Evolutionary conservation across 192 early-diverging fungal genomes (phyloP).

Genomic region (Backusella australiensis): DNA sequence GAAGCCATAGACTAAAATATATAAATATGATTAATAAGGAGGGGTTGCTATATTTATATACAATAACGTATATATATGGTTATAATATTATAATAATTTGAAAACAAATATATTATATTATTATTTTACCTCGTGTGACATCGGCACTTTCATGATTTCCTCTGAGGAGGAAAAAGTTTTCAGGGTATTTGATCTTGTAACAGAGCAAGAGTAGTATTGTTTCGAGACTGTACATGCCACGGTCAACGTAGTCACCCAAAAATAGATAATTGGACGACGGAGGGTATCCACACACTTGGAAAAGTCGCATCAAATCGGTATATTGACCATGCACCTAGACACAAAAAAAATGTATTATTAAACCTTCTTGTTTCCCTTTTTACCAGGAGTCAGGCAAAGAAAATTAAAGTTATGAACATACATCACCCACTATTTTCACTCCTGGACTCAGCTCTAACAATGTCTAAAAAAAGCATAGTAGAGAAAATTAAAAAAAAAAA

Average conservation of each 20-base stretch:
- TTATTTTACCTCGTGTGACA: constrained; percentile 76
- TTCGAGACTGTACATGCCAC: constrained; percentile 93
- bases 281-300: constrained; percentile 92
- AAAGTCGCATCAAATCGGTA: constrained; percentile 85
- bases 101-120: too few relatives aligned
- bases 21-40: neutral
- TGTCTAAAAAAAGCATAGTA: neutral
- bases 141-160: constrained; percentile 96
- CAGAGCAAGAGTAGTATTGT: constrained; percentile 91
- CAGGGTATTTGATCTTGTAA: constrained; percentile 97
- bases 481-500: neutral
- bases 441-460: constrained; percentile 10
- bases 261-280: constrained; percentile 90
- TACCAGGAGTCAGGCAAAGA: neutral
- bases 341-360: neutral
- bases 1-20: constrained; percentile 83
- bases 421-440: constrained; percentile 15
- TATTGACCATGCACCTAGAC: constrained; percentile 81
- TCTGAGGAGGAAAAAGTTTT: constrained; percentile 93
- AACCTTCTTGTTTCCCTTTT: neutral
- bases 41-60: neutral
- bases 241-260: constrained; percentile 96
- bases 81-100: too few relatives aligned
- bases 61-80: neutral
- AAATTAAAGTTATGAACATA: neutral